These are phyloP conservation scores for Xylaria sp. DNA, from an alignment of 495 filamentous ascomycete species.

Conservation along the genomic window DNA sequence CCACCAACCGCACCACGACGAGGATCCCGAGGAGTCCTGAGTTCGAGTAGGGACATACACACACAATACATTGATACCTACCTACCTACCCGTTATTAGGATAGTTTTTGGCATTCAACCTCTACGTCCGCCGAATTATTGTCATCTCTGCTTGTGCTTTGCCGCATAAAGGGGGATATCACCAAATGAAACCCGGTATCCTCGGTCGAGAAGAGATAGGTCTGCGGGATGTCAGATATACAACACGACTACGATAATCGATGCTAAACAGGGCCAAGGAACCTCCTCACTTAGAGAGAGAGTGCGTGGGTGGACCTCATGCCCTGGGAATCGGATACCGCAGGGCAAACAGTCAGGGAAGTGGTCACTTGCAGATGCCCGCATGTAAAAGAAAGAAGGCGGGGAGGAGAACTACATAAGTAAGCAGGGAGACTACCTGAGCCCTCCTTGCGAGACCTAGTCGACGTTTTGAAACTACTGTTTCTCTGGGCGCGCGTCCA, in stretches of 20 bases:
- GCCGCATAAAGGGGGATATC: not conserved
- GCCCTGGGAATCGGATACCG: too few species aligned
- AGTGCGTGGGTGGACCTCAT: too few species aligned
- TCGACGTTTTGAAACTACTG: not conserved
- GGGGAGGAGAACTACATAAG: too few species aligned
- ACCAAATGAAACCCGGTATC: not conserved
- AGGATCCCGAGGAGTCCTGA: slow-evolving; percentile 11
- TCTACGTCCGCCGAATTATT: not conserved
- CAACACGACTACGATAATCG: not conserved
- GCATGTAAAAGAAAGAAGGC: too few species aligned
- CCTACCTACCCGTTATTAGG: not conserved
- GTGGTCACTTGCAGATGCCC: not conserved
- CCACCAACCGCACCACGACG: slow-evolving; percentile 44
- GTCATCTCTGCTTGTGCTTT: not conserved
- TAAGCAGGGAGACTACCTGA: not conserved
- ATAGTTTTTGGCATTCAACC: not conserved
- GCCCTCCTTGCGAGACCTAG: not conserved
- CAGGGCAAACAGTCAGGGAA: not conserved
- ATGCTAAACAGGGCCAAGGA: not conserved
- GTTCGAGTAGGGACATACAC: not conserved
- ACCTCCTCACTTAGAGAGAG: not conserved
- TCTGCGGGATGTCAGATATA: not conserved
- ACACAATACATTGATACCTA: too few species aligned
- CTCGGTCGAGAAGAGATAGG: not conserved
- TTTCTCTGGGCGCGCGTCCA: not conserved